phyloP scores from a whole-genome alignment of 108 stramenopile genomes.

The Chaetoceros tenuissimus region DNA sequence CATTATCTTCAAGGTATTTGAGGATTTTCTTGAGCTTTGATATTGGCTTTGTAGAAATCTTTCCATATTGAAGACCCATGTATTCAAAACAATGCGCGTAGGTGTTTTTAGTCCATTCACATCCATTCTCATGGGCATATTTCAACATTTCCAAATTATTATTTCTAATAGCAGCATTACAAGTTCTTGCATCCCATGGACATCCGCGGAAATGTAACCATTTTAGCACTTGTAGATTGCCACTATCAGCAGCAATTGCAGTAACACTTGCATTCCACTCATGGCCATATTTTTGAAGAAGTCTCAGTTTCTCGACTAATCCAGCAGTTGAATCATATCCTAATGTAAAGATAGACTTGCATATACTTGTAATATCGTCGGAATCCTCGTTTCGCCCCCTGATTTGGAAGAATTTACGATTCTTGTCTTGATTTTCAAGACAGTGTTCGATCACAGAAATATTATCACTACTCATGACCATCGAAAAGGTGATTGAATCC shows the following conservation, averaged over 20 bases:
- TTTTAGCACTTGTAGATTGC: not conserved
- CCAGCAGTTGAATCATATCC: not conserved
- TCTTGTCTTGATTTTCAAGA: not conserved
- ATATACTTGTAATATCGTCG: not conserved
- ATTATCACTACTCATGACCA: not conserved
- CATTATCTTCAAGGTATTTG: not conserved
- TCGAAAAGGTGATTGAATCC: not conserved
- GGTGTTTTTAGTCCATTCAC: too few species aligned
- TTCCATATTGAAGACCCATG: too few species aligned
- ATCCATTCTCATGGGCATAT: not conserved
- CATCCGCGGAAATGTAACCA: not conserved
- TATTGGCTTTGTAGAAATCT: not conserved
- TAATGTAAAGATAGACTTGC: not conserved
- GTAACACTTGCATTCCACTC: not conserved
- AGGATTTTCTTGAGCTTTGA: not conserved
- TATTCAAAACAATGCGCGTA: too few species aligned
- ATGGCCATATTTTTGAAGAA: too few species aligned
- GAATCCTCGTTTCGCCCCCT: too few species aligned
- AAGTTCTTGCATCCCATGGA: not conserved
- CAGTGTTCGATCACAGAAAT: not conserved
- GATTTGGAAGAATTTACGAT: too few species aligned
- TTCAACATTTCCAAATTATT: too few species aligned
- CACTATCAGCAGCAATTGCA: not conserved
- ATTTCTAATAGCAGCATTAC: not conserved
- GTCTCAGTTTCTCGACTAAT: not conserved